phyloP scores from a whole-genome alignment of 2,329 filamentous ascomycete species.

The Lecanicillium sp. region DNA sequence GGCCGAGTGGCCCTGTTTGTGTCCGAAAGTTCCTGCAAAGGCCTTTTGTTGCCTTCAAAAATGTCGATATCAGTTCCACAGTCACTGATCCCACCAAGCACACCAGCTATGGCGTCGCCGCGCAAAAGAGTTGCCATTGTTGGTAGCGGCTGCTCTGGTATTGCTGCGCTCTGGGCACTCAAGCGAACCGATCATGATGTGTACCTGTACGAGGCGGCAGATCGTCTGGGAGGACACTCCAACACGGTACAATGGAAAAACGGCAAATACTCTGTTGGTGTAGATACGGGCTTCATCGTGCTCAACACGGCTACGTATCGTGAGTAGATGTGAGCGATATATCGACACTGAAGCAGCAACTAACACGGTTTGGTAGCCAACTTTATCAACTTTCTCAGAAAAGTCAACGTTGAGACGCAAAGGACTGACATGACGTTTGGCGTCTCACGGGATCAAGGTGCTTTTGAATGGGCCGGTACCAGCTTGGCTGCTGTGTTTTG shows the following conservation, averaged over 20 bases:
- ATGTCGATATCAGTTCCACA: no score
- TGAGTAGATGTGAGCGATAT: constrained; percentile 29
- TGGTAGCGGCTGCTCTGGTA: constrained; percentile 70
- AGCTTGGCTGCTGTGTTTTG: constrained; percentile 59
- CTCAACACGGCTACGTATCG: constrained; percentile 74
- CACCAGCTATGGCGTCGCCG: constrained; percentile 8
- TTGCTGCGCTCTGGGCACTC: constrained; percentile 73
- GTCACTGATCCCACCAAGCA: constrained; percentile 8
- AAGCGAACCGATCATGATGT: constrained; percentile 72
- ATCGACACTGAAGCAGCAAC: no score
- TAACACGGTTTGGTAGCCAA: background rate
- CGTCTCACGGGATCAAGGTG: constrained; percentile 66
- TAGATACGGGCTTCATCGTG: constrained; percentile 77
- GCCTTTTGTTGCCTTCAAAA: constrained; percentile 1
- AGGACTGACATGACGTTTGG: constrained; percentile 69
- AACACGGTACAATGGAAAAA: constrained; percentile 64
- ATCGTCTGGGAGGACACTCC: constrained; percentile 69
- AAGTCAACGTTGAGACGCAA: constrained; percentile 53
- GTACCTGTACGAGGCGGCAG: constrained; percentile 70
- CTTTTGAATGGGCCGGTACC: constrained; percentile 70
- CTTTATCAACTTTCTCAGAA: constrained; percentile 56
- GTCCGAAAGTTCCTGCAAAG: no score
- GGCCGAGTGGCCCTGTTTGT: no score
- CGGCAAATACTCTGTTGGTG: constrained; percentile 55
- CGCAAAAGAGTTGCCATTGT: constrained; percentile 72